Conservation (phyloP, 2,329 filamentous ascomycete species). For the Talaromyces marneffei region DNA sequence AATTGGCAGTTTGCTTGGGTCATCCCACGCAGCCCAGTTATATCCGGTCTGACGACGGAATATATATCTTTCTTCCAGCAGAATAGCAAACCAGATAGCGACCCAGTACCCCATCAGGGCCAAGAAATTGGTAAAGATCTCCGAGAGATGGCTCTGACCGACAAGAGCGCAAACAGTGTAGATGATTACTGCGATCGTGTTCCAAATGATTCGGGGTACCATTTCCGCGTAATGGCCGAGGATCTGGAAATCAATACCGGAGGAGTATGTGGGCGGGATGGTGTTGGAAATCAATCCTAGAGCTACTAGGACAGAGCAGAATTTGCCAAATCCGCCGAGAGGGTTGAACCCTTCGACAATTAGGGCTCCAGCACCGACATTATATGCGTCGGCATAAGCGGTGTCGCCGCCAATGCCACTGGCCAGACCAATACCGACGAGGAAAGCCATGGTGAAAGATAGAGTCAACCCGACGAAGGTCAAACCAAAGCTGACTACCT, state of each 20-base stretch:
- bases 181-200: conserved; percentile 55
- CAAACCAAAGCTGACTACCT: conserved; percentile 50
- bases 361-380: conserved; percentile 56
- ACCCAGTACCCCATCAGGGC: conserved; percentile 68
- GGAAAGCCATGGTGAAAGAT: conserved; percentile 57
- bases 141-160: conserved; percentile 55
- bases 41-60: conserved; percentile 52
- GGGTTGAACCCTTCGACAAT: conserved; percentile 58
- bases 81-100: conserved; percentile 58
- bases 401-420: conserved; percentile 50
- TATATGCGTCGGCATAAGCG: conserved; percentile 54
- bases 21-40: conserved; percentile 59
- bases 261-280: conserved; percentile 59
- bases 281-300: conserved; percentile 62
- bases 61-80: conserved; percentile 54
- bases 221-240: conserved; percentile 53
- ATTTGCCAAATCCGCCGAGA: conserved; percentile 58
- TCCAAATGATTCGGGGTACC: conserved; percentile 61
- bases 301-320: conserved; percentile 60
- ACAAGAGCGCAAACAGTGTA: conserved; percentile 61
- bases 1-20: conserved; percentile 53
- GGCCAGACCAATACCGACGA: conserved; percentile 58
- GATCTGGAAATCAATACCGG: conserved; percentile 63
- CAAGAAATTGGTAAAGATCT: conserved; percentile 64
- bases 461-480: conserved; percentile 52